Evolutionary conservation across 805 yeast species (phyloP).

Genomic region (Candida easanensis): DNA sequence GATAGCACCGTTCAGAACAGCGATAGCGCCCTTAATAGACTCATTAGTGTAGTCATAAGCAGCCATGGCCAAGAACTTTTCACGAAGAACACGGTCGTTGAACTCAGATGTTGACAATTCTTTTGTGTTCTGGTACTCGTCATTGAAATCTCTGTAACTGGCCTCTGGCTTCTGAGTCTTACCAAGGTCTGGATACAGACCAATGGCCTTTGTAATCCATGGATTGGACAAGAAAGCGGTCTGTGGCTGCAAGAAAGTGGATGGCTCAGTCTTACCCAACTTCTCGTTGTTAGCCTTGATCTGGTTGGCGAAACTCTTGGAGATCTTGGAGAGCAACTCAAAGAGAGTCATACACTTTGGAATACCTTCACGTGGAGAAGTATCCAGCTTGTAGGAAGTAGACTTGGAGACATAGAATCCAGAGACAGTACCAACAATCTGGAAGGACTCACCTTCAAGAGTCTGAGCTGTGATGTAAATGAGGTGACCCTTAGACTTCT

Average conservation of each 20-base stretch:
- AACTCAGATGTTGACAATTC: constrained; percentile 62
- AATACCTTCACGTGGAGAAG: constrained; percentile 40
- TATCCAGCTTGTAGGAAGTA: constrained; percentile 67
- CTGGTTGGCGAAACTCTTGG: constrained; percentile 58
- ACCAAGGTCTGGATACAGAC: constrained; percentile 27
- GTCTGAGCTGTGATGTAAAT: constrained; percentile 74
- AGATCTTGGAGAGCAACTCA: constrained; percentile 59
- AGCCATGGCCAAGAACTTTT: constrained; percentile 66
- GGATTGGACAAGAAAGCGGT: constrained; percentile 64
- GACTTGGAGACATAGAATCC: constrained; percentile 82
- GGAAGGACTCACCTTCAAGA: constrained; percentile 74
- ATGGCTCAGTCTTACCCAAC: constrained; percentile 44
- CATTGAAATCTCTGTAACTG: constrained; percentile 79
- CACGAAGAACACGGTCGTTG: constrained; percentile 70
- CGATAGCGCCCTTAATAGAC: constrained; percentile 78
- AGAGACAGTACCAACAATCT: constrained; percentile 71
- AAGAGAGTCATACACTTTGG: constrained; percentile 43
- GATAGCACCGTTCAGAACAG: constrained; percentile 70
- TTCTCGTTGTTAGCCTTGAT: constrained; percentile 49
- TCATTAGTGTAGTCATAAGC: constrained; percentile 72
- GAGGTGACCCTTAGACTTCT: constrained; percentile 71
- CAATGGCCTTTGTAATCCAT: constrained; percentile 51
- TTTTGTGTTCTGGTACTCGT: constrained; percentile 78
- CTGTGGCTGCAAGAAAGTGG: constrained; percentile 59
- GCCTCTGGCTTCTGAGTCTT: constrained; percentile 24